Evolutionary conservation across 768 basidiomycete species (phyloP), one percentile per base, ranked within the genome.

Genomic region (Coprinopsis cinerea): DNA sequence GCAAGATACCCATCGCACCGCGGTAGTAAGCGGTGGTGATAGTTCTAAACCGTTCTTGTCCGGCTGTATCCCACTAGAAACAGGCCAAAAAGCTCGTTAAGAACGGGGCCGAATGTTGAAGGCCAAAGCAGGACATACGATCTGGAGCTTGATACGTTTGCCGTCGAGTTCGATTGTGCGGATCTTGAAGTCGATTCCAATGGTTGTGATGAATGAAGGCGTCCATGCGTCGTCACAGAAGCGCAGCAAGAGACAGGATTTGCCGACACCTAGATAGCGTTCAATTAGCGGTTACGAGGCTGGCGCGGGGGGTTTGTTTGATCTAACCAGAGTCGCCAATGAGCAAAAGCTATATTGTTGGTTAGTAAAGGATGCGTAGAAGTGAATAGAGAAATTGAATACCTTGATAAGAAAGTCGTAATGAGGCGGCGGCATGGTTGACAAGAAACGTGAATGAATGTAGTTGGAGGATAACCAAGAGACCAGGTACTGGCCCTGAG

Each of bases 191-290:
- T 96, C 93, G 58, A 97, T 94, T 52, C 95, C 96, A 67, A 99
- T 99, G 50, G 96, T 99, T 50, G 94, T 97, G 71, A 97, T 98
- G 76, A 97, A 98, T 37, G 90, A 93, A 42, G 94, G 94, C 27
- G 96, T 98, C 93, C 94, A 99, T 55, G 94, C 90, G 70, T 99
- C 96, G 74, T 98, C 96, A 66, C 93, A 97, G 82, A 99, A 99
- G 56, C 92, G 87, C 53, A 92, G 79, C 46, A 93, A 76, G n/a
- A 93, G 77, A 72, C 90, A 92, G 23, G 94, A 98, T 77, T 99
- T 94, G 55, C 95, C 92, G 59, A 96, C 94, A 70, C 92, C 92
- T 85, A 58, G 42, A 47, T 13, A 37, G 30, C n/a, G 37, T 10
- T 44, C 54, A 51, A 15, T 27, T 28, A 20, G 20, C n/a, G 1